phyloP scores from a whole-genome alignment of 768 basidiomycete genomes.

The Leucocoprinus sp. region DNA sequence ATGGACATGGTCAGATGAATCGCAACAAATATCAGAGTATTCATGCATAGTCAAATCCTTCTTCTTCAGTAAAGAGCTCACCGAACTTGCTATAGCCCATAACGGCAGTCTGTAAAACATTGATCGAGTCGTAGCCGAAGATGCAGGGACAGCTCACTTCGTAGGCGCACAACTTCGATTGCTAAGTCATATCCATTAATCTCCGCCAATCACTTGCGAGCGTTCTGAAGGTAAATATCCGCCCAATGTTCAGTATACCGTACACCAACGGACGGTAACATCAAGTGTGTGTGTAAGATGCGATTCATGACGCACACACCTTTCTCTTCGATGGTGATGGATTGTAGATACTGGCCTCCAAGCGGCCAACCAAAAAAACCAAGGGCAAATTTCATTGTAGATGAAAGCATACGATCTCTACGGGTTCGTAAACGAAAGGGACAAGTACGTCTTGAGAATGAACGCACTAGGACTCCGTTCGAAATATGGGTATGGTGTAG shows the following conservation, averaged over 20 bases:
- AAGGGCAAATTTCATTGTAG: slow-evolving; percentile 58
- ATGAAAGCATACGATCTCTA: slow-evolving; percentile 68
- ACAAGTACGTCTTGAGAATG: not conserved
- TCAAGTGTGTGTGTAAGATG: not conserved
- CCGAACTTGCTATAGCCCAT: slow-evolving; percentile 76
- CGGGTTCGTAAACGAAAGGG: not conserved
- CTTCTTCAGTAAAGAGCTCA: slow-evolving; percentile 67
- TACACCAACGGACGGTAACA: slow-evolving; percentile 21
- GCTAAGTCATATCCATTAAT: slow-evolving; percentile 55
- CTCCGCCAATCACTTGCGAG: slow-evolving; percentile 52
- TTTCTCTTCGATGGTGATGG: slow-evolving; percentile 60
- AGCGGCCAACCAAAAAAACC: slow-evolving; percentile 76
- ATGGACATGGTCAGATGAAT: not conserved
- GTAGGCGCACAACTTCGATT: slow-evolving; percentile 68
- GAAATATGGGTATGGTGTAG: slow-evolving; percentile 65
- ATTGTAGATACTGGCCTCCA: slow-evolving; percentile 66
- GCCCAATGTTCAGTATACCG: slow-evolving; percentile 63
- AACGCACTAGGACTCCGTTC: slow-evolving; percentile 63
- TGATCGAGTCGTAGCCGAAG: not conserved
- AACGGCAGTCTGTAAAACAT: slow-evolving; percentile 73
- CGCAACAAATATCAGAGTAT: slow-evolving; percentile 17
- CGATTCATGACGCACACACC: slow-evolving; percentile 38
- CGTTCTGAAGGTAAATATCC: slow-evolving; percentile 59
- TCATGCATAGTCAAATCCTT: slow-evolving; percentile 64
- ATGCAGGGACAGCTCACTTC: slow-evolving; percentile 40